A percentile compares a stretch with the other conserved stretches of the same genome.
These are phyloP conservation scores for Platismatia glauca DNA, from an alignment of 495 filamentous ascomycete species.

Conservation along the genomic window DNA sequence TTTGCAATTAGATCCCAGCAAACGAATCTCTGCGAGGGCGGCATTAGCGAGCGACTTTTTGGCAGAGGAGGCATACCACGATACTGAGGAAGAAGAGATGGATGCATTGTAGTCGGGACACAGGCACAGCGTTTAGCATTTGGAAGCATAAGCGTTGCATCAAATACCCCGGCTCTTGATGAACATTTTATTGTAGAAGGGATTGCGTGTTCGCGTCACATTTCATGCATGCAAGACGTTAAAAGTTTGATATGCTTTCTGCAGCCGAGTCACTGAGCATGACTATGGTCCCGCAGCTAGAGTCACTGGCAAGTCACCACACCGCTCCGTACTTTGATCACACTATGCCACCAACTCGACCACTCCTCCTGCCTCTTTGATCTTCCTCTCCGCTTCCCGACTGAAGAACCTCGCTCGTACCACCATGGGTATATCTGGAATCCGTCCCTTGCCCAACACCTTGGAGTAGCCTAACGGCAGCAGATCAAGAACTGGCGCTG, in stretches of 20 bases:
- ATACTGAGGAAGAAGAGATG: constrained; percentile 39
- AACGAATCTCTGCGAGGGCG: constrained; percentile 62
- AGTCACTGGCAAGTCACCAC: background rate
- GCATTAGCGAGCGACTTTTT: constrained; percentile 40
- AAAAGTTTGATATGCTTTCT: background rate
- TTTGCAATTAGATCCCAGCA: constrained; percentile 62
- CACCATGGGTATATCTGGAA: constrained; percentile 77
- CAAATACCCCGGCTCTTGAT: constrained; percentile 1
- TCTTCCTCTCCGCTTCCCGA: constrained; percentile 86
- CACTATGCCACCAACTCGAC: constrained; percentile 82
- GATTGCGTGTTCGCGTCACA: too few species aligned
- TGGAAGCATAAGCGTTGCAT: constrained; percentile 4
- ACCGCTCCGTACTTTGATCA: background rate
- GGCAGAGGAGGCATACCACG: constrained; percentile 18
- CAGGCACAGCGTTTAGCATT: background rate
- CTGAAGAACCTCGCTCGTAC: constrained; percentile 84
- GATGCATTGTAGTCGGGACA: constrained; percentile 30
- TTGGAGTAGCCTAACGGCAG: constrained; percentile 87
- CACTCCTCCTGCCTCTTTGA: constrained; percentile 85
- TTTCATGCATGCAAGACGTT: background rate
- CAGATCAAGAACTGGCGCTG: constrained; percentile 86
- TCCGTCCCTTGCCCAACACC: constrained; percentile 83
- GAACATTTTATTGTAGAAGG: background rate
- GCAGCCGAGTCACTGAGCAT: background rate
- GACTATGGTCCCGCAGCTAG: background rate